These are phyloP conservation scores for Neocucurbitaria cava DNA, from an alignment of 2,329 filamentous ascomycete species.

Conservation along the genomic window DNA sequence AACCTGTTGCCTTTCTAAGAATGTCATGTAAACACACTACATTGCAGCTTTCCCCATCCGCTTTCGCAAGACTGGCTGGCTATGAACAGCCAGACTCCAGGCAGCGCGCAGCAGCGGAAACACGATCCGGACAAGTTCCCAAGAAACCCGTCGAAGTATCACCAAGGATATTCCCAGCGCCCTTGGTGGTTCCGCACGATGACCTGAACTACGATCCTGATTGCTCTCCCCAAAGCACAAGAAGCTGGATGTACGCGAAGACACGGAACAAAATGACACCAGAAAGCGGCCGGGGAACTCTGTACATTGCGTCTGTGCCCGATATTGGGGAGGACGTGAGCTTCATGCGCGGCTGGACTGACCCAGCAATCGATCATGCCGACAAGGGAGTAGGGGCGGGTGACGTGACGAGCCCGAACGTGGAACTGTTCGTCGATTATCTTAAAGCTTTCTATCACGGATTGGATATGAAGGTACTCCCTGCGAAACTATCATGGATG, in stretches of 20 bases:
- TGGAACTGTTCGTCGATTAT: constrained; percentile 51
- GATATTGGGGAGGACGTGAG: constrained; percentile 44
- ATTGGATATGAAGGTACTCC: constrained; percentile 57
- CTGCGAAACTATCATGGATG: constrained; percentile 54
- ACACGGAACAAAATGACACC: constrained; percentile 58
- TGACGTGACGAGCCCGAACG: constrained; percentile 12
- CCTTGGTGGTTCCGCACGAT: constrained; percentile 66
- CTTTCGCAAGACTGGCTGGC: constrained; percentile 44
- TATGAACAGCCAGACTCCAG: constrained; percentile 38
- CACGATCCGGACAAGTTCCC: constrained; percentile 14
- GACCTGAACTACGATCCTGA: constrained; percentile 63
- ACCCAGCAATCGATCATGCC: constrained; percentile 20
- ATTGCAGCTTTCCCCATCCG: constrained; percentile 35
- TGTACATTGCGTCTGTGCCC: constrained; percentile 64
- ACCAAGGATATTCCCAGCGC: constrained; percentile 59
- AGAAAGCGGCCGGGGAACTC: constrained; percentile 47
- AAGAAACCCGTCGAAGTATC: constrained; percentile 4
- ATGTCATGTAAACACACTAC: constrained; percentile 11
- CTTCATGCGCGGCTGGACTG: constrained; percentile 55
- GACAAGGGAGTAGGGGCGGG: not conserved
- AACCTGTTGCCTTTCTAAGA: not conserved
- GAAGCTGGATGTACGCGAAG: constrained; percentile 56
- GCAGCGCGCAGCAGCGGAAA: constrained; percentile 31
- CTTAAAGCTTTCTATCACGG: constrained; percentile 62
- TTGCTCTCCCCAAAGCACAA: constrained; percentile 60